These are phyloP conservation scores for Excoecaria cochinchinensis DNA, from an alignment of 345 rosid species.

Conservation along the genomic window DNA sequence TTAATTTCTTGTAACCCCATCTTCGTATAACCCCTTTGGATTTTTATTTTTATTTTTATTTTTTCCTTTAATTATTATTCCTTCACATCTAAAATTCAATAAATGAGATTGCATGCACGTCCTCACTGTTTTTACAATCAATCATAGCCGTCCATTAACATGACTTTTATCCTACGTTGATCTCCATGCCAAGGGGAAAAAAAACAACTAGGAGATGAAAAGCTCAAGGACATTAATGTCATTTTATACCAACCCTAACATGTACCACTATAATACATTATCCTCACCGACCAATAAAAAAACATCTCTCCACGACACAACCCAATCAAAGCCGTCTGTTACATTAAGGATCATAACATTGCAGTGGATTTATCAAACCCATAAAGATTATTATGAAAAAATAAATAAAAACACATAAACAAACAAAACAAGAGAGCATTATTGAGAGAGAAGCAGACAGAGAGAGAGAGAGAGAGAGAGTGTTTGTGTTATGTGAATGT, in stretches of 20 bases:
- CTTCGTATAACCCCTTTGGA: no score
- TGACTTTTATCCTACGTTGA: constrained; percentile 9
- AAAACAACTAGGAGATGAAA: not conserved
- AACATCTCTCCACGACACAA: not conserved
- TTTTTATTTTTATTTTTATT: not conserved
- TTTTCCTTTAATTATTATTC: not conserved
- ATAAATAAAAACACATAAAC: not conserved
- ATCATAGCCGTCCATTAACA: not conserved
- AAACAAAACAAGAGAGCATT: constrained; percentile 4
- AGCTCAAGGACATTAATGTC: not conserved
- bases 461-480: not conserved
- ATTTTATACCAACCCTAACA: not conserved
- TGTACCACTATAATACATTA: not conserved
- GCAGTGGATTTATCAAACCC: not conserved
- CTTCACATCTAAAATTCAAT: not conserved
- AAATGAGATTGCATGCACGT: not conserved
- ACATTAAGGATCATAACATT: not conserved
- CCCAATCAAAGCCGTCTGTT: constrained; percentile 3
- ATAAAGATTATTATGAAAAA: not conserved
- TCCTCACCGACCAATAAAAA: constrained; percentile 9
- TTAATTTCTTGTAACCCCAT: no score
- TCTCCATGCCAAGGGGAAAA: not conserved
- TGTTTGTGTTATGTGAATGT: not conserved
- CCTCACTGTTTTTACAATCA: not conserved
- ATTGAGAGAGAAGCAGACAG: not conserved